A percentile compares a stretch with the other conserved stretches of the same genome.
Evolutionary conservation across 2,329 filamentous ascomycete species (phyloP).

Genomic region (Diplocarpon mali): DNA sequence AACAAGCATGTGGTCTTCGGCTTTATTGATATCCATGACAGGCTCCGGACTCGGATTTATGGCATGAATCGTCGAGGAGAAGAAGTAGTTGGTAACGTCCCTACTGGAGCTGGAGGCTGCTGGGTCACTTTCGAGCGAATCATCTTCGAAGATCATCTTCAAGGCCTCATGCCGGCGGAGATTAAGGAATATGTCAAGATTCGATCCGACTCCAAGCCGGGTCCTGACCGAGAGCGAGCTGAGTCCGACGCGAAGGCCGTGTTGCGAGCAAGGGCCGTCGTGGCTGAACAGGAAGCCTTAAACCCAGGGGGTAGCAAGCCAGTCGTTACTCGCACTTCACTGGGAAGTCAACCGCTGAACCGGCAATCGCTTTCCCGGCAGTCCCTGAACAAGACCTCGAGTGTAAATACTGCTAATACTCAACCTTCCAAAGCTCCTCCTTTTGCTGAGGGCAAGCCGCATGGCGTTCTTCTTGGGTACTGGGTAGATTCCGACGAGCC

Average conservation of each 20-base stretch:
- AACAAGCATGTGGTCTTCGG: constrained; percentile 49
- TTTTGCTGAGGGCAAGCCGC: constrained; percentile 15
- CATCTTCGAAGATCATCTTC: constrained; percentile 45
- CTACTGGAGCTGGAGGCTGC: constrained; percentile 48
- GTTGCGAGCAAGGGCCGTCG: constrained; percentile 18
- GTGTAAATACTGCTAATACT: constrained; percentile 19
- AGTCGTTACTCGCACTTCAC: constrained; percentile 15
- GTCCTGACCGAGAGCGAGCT: constrained; percentile 10
- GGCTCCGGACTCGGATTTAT: constrained; percentile 48
- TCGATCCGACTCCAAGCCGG: constrained; percentile 30
- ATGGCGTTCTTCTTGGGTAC: constrained; percentile 38
- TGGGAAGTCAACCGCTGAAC: constrained; percentile 11
- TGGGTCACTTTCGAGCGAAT: constrained; percentile 54
- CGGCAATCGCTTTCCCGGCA: constrained; percentile 21
- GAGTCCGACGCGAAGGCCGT: constrained; percentile 19
- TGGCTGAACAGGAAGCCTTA: constrained; percentile 14
- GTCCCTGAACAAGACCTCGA: constrained; percentile 17
- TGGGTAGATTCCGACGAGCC: constrained; percentile 45
- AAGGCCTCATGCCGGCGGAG: constrained; percentile 43
- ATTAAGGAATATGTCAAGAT: constrained; percentile 53
- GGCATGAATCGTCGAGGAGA: constrained; percentile 36
- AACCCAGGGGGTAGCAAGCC: constrained; percentile 13
- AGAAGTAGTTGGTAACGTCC: constrained; percentile 35
- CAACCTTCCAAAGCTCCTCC: constrained; percentile 20
- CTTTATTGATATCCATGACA: constrained; percentile 50